Evolutionary conservation across 2,329 filamentous ascomycete genomes (phyloP), one percentile per base, ranked within the genome.

Genomic region (Pseudogymnoascus sp.): DNA sequence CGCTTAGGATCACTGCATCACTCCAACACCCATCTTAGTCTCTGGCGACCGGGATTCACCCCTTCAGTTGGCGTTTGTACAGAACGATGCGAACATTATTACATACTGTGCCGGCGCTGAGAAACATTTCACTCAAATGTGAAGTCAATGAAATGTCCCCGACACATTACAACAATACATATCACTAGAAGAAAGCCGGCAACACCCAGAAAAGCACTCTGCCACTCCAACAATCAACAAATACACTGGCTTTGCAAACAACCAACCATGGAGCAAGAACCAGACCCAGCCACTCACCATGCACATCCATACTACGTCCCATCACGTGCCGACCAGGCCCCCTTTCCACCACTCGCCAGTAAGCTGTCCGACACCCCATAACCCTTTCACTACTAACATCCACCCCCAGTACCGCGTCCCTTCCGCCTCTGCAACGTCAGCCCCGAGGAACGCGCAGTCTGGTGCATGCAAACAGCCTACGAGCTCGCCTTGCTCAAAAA

Each of bases 341-440:
- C 50, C 10, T 33, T 57, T 10, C 28, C 28, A 19, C 50, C 17
- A 8, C 50, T 35, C 11, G 17, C 50, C 28, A 35, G 50, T 35
- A 57, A 33, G 50, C 6, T 35, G 1, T 3, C 17, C 17, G 1
- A 11, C 10, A 8, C 10, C 17, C 28, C 11, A 21, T 21, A 21
- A 7, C 28, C n/a, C 13, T 10, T 57, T 21, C 28, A 57, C 19
- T n/a, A 19, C 50, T 57, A 6, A 57, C 50, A 35, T 15, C 17
- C 10, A 2, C 28, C 28, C n/a, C 33, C 17, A 57, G 50, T 35
- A 57, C 28, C 50, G 15, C 50, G 50, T 1, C 50, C 28, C 21
- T 57, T 57, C 50, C 50, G 50, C 28, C 50, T 57, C 28, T 57
- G 50, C 28, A 57, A 57, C 26, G 28, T 57, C 50, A 57, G 50